A percentile compares a stretch with the other conserved stretches of the same genome.
phyloP scores from a whole-genome alignment of 75 land plant species.

The Ceratopteris richardii region DNA sequence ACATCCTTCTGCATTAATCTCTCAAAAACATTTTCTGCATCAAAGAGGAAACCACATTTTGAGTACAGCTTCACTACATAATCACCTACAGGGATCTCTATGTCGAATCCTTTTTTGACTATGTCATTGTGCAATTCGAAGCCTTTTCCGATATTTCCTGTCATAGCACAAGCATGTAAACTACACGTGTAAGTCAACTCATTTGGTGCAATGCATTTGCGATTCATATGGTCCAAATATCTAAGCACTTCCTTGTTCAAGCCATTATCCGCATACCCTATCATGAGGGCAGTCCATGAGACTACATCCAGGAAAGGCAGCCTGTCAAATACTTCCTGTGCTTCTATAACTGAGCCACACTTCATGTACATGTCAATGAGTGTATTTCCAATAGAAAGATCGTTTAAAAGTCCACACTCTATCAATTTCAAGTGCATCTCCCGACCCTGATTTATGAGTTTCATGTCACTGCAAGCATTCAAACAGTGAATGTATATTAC shows the following conservation, averaged over 20 bases:
- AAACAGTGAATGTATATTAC: slow-evolving; percentile 2
- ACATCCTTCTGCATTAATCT: slow-evolving; percentile 33
- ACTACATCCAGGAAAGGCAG: slow-evolving; percentile 45
- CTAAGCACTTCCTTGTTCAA: not conserved
- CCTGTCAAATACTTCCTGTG: slow-evolving; percentile 34
- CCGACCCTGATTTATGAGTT: slow-evolving; percentile 6
- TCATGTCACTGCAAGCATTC: slow-evolving; percentile 9
- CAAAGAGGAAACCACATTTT: slow-evolving; percentile 11
- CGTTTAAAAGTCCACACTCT: not conserved
- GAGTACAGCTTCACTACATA: too few species aligned
- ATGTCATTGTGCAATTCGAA: slow-evolving; percentile 1
- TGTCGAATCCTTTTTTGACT: slow-evolving; percentile 8
- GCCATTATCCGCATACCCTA: slow-evolving; percentile 7
- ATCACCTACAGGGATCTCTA: too few species aligned
- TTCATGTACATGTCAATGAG: slow-evolving; percentile 12
- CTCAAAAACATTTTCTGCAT: slow-evolving; percentile 43
- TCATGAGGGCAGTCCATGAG: slow-evolving; percentile 13
- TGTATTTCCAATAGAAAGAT: slow-evolving; percentile 5
- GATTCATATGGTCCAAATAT: slow-evolving; percentile 4
- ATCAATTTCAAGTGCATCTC: slow-evolving; percentile 5
- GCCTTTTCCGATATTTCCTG: slow-evolving; percentile 5
- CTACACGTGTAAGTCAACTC: not conserved
- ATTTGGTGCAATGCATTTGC: slow-evolving; percentile 4
- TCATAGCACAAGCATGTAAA: slow-evolving; percentile 11
- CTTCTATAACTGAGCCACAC: slow-evolving; percentile 8